Percentiles rank a stretch among this genome's conserved stretches.
Evolutionary conservation across 306 rosid genomes (phyloP).

Genomic region (Cucurbita moschata): DNA sequence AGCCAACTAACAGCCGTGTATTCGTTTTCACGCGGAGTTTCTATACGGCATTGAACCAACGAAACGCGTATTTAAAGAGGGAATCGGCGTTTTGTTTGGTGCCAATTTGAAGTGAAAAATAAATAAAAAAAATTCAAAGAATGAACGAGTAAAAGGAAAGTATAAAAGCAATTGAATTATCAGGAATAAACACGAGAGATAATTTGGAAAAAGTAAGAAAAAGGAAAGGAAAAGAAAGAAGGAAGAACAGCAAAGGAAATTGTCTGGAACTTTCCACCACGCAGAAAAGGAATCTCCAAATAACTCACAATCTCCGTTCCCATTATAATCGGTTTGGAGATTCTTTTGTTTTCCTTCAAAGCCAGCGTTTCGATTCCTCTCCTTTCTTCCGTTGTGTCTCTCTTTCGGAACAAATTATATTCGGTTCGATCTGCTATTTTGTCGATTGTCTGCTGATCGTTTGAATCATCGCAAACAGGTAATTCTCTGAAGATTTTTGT

Average conservation of each 20-base stretch:
- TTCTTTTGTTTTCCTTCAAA: not conserved
- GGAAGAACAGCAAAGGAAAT: not conserved
- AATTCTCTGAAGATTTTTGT: not conserved
- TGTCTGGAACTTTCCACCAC: constrained; percentile 6
- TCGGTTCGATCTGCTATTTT: not conserved
- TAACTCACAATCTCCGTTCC: not conserved
- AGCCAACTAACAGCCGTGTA: not conserved
- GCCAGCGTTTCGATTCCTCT: not conserved
- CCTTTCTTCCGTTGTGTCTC: not conserved
- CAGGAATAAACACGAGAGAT: not conserved
- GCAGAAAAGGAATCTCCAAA: not conserved
- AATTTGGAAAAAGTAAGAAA: not conserved
- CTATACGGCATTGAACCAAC: not conserved
- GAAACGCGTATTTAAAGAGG: not conserved
- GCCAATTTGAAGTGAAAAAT: not conserved
- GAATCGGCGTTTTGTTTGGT: constrained; percentile 6
- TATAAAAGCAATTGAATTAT: not conserved
- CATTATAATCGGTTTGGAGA: not conserved
- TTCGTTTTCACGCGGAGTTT: not conserved
- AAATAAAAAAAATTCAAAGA: not conserved
- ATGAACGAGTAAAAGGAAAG: not conserved
- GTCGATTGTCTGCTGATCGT: not conserved
- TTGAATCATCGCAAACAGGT: not conserved
- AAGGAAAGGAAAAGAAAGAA: too few relatives aligned
- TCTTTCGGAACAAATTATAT: not conserved